A percentile compares a stretch with the other conserved stretches of the same genome.
Evolutionary conservation across 805 yeast species (phyloP).

Genomic region (Candida insectorum): DNA sequence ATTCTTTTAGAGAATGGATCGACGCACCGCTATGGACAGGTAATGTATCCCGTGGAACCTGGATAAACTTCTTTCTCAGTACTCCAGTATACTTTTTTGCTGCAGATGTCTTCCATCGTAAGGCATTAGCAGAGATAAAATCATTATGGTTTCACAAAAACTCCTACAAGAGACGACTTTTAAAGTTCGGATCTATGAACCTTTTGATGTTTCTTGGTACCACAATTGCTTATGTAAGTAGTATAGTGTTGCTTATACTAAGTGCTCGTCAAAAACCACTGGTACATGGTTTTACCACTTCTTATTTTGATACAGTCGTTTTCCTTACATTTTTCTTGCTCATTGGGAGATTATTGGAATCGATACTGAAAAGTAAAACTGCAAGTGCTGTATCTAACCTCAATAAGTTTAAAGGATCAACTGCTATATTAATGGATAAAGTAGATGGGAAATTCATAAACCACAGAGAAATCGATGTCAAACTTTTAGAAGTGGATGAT

Average conservation of each 20-base stretch:
- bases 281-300: slow-evolving; percentile 50
- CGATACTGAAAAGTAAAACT: slow-evolving; percentile 63
- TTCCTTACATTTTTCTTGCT: slow-evolving; percentile 69
- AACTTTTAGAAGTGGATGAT: slow-evolving; percentile 52
- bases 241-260: slow-evolving; percentile 52
- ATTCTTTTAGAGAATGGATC: slow-evolving; percentile 48
- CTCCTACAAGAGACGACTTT: slow-evolving; percentile 52
- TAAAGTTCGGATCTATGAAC: slow-evolving; percentile 77
- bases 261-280: slow-evolving; percentile 33
- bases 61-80: slow-evolving; percentile 62
- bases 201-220: slow-evolving; percentile 72
- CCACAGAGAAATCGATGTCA: slow-evolving; percentile 30
- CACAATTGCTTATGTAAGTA: slow-evolving; percentile 65
- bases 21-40: slow-evolving; percentile 64
- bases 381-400: slow-evolving; percentile 60
- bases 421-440: slow-evolving; percentile 40
- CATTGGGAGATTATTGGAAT: slow-evolving; percentile 67
- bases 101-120: slow-evolving; percentile 68
- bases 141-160: slow-evolving; percentile 56
- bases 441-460: slow-evolving; percentile 14
- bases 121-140: slow-evolving; percentile 58
- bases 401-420: slow-evolving; percentile 47
- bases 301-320: slow-evolving; percentile 77
- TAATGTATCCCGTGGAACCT: slow-evolving; percentile 55
- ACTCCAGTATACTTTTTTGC: slow-evolving; percentile 75